Percentiles rank a stretch among this genome's conserved stretches.
Evolutionary conservation across 495 filamentous ascomycete genomes (phyloP).

Genomic region (Cudoniella acicularis): DNA sequence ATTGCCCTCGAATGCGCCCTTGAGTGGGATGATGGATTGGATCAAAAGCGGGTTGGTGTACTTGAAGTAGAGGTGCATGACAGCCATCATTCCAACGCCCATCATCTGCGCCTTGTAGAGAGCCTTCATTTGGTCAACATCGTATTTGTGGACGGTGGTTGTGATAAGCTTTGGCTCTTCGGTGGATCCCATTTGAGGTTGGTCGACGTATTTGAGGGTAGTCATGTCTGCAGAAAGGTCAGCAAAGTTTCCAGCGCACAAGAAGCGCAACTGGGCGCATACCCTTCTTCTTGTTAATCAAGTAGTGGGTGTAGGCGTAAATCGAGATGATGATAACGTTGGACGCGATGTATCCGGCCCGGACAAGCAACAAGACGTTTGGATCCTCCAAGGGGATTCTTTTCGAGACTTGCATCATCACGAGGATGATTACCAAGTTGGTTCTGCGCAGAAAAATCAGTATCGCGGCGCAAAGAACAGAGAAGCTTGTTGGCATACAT

Average conservation of each 20-base stretch:
- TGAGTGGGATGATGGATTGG: conserved; percentile 97
- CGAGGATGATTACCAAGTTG: conserved; percentile 90
- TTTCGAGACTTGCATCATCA: conserved; percentile 98
- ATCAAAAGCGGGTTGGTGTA: conserved; percentile 99
- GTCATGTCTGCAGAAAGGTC: conserved; percentile 67
- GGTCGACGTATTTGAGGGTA: conserved; percentile 98
- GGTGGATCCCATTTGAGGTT: conserved; percentile 80
- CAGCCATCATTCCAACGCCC: conserved; percentile 94
- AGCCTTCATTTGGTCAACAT: conserved; percentile 75
- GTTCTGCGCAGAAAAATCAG: conserved; percentile 52
- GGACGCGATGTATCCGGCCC: conserved; percentile 77
- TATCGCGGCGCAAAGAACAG: not conserved
- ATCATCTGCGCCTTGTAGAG: conserved; percentile 85
- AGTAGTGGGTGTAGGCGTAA: conserved; percentile 74
- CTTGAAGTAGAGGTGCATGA: conserved; percentile 98
- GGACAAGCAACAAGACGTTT: conserved; percentile 75
- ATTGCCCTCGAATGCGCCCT: conserved; percentile 91
- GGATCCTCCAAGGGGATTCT: conserved; percentile 93
- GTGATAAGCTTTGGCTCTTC: conserved; percentile 94
- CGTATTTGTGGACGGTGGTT: conserved; percentile 92
- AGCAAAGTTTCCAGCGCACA: conserved; percentile 11
- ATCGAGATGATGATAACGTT: conserved; percentile 83
- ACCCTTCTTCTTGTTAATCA: conserved; percentile 97
- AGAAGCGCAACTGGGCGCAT: conserved; percentile 25
- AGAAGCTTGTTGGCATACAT: conserved; percentile 35